Conservation (phyloP, 768 basidiomycete genomes). For the Psilocybe azurescens region DNA sequence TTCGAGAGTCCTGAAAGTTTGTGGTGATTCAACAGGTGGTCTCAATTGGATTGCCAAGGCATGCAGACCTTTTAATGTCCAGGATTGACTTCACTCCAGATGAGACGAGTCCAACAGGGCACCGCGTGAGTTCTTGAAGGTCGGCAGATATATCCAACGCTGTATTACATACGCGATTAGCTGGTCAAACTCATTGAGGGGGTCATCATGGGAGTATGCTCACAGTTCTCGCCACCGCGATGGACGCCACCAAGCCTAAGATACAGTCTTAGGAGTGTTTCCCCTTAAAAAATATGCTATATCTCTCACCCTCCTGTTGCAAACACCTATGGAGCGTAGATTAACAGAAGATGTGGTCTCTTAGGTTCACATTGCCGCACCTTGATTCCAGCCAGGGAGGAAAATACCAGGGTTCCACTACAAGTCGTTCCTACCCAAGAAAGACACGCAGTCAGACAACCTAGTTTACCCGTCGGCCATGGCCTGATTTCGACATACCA, state of each 20-base stretch:
- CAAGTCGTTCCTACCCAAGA: constrained; percentile 62
- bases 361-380: constrained; percentile 34
- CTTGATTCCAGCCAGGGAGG: constrained; percentile 87
- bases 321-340: constrained; percentile 61
- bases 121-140: constrained; percentile 85
- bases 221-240: constrained; percentile 56
- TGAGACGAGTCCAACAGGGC: constrained; percentile 91
- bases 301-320: constrained; percentile 85
- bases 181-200: constrained; percentile 2
- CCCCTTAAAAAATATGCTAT: background rate
- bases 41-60: background rate
- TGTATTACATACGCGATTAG: constrained; percentile 33
- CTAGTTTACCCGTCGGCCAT: too few species aligned
- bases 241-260: constrained; percentile 41
- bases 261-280: background rate
- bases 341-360: background rate
- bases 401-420: constrained; percentile 74
- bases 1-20: constrained; percentile 68
- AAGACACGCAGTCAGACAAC: background rate
- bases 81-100: constrained; percentile 95
- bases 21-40: background rate
- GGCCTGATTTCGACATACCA: constrained; percentile 42
- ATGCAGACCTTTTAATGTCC: constrained; percentile 78
- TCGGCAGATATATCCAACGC: constrained; percentile 97
- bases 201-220: constrained; percentile 12